Percentiles rank a stretch among this genome's conserved stretches.
phyloP scores from a whole-genome alignment of 2,329 filamentous ascomycete genomes.

The Graphiopsis chlorocephala region DNA sequence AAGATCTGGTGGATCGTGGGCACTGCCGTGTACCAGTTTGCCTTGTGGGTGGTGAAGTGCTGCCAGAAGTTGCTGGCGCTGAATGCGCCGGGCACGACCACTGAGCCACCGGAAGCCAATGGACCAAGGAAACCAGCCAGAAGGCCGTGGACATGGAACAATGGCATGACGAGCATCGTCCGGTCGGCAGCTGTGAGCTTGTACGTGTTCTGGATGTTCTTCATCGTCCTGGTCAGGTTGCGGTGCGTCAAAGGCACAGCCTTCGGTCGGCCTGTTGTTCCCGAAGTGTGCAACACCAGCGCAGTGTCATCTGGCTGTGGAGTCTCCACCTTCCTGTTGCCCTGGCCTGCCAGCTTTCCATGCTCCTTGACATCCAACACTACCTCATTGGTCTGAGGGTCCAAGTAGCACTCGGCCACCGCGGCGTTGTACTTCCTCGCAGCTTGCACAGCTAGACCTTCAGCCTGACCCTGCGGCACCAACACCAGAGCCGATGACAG shows the following conservation, averaged over 20 bases:
- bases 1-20: constrained; percentile 90
- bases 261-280: constrained; percentile 81
- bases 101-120: constrained; percentile 71
- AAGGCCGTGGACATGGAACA: constrained; percentile 89
- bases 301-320: constrained; percentile 74
- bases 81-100: constrained; percentile 75
- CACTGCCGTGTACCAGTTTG: constrained; percentile 92
- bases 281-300: constrained; percentile 78
- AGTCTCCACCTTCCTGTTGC: constrained; percentile 46
- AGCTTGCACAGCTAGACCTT: constrained; percentile 70
- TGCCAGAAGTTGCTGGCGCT: constrained; percentile 80
- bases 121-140: constrained; percentile 79
- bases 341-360: constrained; percentile 61
- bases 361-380: constrained; percentile 74
- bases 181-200: constrained; percentile 67
- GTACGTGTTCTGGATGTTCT: constrained; percentile 78
- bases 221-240: constrained; percentile 79
- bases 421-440: constrained; percentile 76
- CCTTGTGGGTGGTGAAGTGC: constrained; percentile 69
- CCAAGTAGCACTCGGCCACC: constrained; percentile 84
- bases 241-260: constrained; percentile 78
- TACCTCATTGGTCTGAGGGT: constrained; percentile 59
- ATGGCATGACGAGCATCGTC: constrained; percentile 84
- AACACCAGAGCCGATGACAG: constrained; percentile 75
- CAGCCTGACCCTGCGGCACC: constrained; percentile 66